A percentile compares a stretch with the other conserved stretches of the same genome.
These are phyloP conservation scores for Alternaria sp. DNA, from an alignment of 2,329 filamentous ascomycete species.

Conservation along the genomic window DNA sequence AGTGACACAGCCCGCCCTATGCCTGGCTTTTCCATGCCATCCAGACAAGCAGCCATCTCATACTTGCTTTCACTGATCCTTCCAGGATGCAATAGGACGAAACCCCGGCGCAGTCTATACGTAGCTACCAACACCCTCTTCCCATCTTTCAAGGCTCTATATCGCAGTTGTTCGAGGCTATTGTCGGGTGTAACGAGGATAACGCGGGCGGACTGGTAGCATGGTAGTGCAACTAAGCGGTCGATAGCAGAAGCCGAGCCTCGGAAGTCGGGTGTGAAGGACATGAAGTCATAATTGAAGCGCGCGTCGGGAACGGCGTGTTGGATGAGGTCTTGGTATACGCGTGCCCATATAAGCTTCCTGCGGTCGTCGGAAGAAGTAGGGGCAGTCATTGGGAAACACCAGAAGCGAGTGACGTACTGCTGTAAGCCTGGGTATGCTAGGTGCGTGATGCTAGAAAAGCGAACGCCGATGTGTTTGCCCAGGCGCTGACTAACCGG, in stretches of 20 bases:
- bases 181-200: conserved; percentile 58
- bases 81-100: conserved; percentile 53
- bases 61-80: conserved; percentile 39
- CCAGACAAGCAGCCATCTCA: conserved; percentile 52
- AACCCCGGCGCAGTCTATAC: conserved; percentile 55
- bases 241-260: conserved; percentile 48
- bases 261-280: conserved; percentile 56
- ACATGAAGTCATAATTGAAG: conserved; percentile 55
- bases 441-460: background rate
- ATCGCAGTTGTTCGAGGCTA: conserved; percentile 55
- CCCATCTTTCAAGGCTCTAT: conserved; percentile 52
- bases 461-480: background rate
- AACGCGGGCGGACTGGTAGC: conserved; percentile 43
- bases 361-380: conserved; percentile 23
- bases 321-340: conserved; percentile 51
- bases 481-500: conserved; percentile 5
- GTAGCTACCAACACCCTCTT: conserved; percentile 56
- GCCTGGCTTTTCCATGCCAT: conserved; percentile 55
- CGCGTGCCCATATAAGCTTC: conserved; percentile 37
- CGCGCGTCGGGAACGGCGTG: conserved; percentile 57
- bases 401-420: background rate
- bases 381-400: conserved; percentile 27
- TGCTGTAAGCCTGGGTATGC: conserved; percentile 7
- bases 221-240: conserved; percentile 43
- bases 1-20: conserved; percentile 50